phyloP scores from a whole-genome alignment of 768 basidiomycete species.

The Tulasnella sp. region DNA sequence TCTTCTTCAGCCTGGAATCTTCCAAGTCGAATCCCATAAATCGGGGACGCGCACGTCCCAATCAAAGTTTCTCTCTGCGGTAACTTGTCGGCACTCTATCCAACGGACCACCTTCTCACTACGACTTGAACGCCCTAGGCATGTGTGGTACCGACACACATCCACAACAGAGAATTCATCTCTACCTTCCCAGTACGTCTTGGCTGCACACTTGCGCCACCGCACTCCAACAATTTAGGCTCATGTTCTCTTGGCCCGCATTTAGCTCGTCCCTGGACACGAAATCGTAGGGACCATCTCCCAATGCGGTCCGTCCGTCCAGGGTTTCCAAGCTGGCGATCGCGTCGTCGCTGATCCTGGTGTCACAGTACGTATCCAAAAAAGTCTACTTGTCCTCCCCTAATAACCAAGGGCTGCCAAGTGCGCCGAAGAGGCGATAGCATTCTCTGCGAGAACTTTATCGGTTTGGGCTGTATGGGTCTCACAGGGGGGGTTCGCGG shows the following conservation, averaged over 20 bases:
- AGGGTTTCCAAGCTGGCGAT: slow-evolving; percentile 63
- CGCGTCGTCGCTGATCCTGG: slow-evolving; percentile 76
- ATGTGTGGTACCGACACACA: slow-evolving; percentile 53
- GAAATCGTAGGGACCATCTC: slow-evolving; percentile 63
- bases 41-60: slow-evolving; percentile 57
- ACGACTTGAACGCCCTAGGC: slow-evolving; percentile 30
- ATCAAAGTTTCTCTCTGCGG: slow-evolving; percentile 44
- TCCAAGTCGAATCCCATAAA: slow-evolving; percentile 56
- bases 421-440: slow-evolving; percentile 77
- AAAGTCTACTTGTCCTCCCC: background rate
- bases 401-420: slow-evolving; percentile 65
- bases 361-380: slow-evolving; percentile 39
- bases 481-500: slow-evolving; percentile 71
- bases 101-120: slow-evolving; percentile 11
- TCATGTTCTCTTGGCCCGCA: background rate
- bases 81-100: background rate
- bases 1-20: slow-evolving; percentile 44
- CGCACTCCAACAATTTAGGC: background rate
- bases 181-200: slow-evolving; percentile 51
- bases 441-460: slow-evolving; percentile 75
- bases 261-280: slow-evolving; percentile 60
- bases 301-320: slow-evolving; percentile 67
- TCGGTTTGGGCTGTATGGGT: slow-evolving; percentile 62
- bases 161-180: slow-evolving; percentile 59
- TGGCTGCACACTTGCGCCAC: slow-evolving; percentile 14